Evolutionary conservation across 2,329 filamentous ascomycete genomes (phyloP), one percentile per base, ranked within the genome.

Genomic region (Neurospora crassa): DNA sequence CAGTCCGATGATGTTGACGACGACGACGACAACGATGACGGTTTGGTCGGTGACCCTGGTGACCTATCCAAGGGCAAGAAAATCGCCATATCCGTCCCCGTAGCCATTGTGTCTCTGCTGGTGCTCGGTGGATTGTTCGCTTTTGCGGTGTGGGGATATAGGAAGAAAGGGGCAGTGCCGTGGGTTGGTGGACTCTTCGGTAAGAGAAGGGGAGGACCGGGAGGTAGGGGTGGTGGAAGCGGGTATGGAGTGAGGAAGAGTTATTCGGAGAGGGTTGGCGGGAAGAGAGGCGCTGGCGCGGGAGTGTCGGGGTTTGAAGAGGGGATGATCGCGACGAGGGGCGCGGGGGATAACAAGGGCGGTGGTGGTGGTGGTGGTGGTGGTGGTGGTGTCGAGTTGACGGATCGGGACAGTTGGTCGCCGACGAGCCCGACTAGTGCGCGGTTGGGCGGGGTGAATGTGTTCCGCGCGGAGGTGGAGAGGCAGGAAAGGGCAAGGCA

Each of bases 381-480:
- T 12, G 3, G 0, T 5, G 72, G 71, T 1, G 76, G 76, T 10
- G 77, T 81, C 24, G 74, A 79, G 75, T 71, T 81, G 24, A 78
- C 77, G 37, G 76, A 79, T 70, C 74, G 78, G 11, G 77, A 77
- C 20, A 78, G 76, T 69, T 79, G 78, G 78, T 77, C 76, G 68
- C 77, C 77, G 6, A 77, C 75, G 34, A 70, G 42, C 20, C 45
- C 59, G 18, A 68, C 24, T 10, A 45, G 40, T 12, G 47, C 47
- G 67, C 3, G 68, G 43, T 40, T 29, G 69, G 18, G 67, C 59
- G 67, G 37, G 29, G 76, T 77, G 47, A 81, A 81, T 42, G 77
- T 80, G n/a, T 82, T 82, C 71, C 76, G 79, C 53, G 79, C 81
- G 70, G 80, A 82, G 75, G 71, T 82, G 40, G 74, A 75, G 74